These are phyloP conservation scores for Fusarium hainanense DNA, from an alignment of 2,329 filamentous ascomycete species.

Conservation along the genomic window DNA sequence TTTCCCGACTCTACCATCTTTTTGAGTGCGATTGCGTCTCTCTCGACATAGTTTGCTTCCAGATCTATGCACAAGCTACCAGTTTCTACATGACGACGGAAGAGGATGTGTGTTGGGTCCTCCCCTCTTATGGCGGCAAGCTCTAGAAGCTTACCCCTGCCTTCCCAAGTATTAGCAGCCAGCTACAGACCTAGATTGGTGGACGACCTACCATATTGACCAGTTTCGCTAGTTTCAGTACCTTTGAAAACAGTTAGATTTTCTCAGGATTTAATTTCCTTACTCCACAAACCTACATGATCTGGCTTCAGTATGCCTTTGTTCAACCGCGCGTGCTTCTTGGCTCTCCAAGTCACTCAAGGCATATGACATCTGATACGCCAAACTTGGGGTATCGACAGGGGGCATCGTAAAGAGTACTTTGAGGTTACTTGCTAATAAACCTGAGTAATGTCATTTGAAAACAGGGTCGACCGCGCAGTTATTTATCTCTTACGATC, in stretches of 20 bases:
- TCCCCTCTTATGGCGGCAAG: constrained; percentile 2
- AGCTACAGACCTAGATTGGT: not conserved
- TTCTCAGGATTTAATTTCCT: not conserved
- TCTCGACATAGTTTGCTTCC: constrained; percentile 13
- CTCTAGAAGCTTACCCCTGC: constrained; percentile 8
- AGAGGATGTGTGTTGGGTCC: constrained; percentile 18
- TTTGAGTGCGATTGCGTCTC: not conserved
- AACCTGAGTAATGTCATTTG: not conserved
- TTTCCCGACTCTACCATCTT: constrained; percentile 13
- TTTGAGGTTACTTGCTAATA: constrained; percentile 12
- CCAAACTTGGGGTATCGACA: not conserved
- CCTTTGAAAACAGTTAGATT: not conserved
- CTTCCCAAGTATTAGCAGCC: constrained; percentile 10
- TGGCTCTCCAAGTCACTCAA: not conserved
- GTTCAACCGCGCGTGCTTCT: not conserved
- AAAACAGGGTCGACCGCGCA: not conserved
- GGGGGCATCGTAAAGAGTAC: constrained; percentile 18
- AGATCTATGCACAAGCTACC: constrained; percentile 13
- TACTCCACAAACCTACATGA: not conserved
- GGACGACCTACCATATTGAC: not conserved
- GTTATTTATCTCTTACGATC: constrained; percentile 9
- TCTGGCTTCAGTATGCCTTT: not conserved
- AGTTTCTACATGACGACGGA: constrained; percentile 4
- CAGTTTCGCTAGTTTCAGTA: not conserved
- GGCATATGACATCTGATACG: not conserved